Base-by-base conservation (phyloP, 1,284 basidiomycete species). In the Austropuccinia psidii region DNA sequence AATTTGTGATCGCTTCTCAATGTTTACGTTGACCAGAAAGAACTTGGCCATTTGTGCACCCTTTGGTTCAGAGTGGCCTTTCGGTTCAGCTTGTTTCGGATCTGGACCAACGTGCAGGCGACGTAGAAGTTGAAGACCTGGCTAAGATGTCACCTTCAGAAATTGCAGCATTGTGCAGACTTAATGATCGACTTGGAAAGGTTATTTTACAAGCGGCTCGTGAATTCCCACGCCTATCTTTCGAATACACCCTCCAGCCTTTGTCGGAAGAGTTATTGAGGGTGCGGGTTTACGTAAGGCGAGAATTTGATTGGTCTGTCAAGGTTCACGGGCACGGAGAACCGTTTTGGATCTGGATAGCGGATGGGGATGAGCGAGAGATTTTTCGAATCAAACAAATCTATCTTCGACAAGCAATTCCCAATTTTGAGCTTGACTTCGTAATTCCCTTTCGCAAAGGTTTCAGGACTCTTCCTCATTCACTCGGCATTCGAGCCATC, bases 11-110 rank as follows among this genome's bases (percentile, higher is more conserved):
- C n/a, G n/a, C 24, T 62, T 64, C 33, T 76, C 90, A 88, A 85
- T 98, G 95, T 93, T 88, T 88, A 61, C 92, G 92, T 0, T 52
- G 50, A 27, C 5, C 49, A 73, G 69, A 90, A 78, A 87, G 92
- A 21, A 83, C 97, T 78, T 99, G 96, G 96, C 91, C 94, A 0
- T 98, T 90, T 80, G 90, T 95, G 67, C 91, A 99, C 76, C 96
- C 95, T 4, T 83, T 99, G 43, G 86, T 84, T 76, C 91, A 97
- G 80, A 88, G 76, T 9, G 81, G 83, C 55, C 84, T 98, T 24
- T 90, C 89, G 76, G 81, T 82, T n/a, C 90, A 93, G 52, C 86
- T 93, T 4, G 80, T 97, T 68, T 87, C 91, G 82, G 89, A 88
- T 70, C 83, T 98, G 21, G 85, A 88, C 76, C 85, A 85, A 75